A percentile compares a stretch with the other conserved stretches of the same genome.
phyloP scores from a whole-genome alignment of 495 filamentous ascomycete genomes.

The Lasiosphaeria miniovina region DNA sequence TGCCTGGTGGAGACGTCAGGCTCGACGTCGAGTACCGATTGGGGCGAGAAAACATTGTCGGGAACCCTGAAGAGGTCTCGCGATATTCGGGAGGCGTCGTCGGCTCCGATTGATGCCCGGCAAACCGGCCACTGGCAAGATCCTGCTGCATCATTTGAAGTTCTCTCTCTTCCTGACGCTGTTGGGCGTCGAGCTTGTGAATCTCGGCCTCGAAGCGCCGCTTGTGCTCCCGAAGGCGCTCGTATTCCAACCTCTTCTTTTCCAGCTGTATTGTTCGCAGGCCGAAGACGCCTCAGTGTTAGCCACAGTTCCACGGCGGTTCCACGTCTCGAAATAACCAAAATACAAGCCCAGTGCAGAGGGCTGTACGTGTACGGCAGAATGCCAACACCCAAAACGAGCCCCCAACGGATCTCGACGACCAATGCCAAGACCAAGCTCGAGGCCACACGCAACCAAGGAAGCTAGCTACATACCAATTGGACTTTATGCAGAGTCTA shows the following conservation, averaged over 20 bases:
- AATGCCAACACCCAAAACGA: background rate
- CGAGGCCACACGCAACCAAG: background rate
- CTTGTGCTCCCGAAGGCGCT: conserved; percentile 80
- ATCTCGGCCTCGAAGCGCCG: conserved; percentile 83
- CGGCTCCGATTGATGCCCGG: conserved; percentile 83
- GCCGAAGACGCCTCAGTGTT: conserved; percentile 13
- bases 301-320: conserved; percentile 6
- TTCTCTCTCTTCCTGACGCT: conserved; percentile 74
- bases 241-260: conserved; percentile 85
- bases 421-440: conserved; percentile 10
- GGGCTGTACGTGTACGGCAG: background rate
- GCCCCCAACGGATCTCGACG: background rate
- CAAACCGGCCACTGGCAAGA: conserved; percentile 45
- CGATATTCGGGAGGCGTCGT: conserved; percentile 95
- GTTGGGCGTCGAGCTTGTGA: conserved; percentile 77
- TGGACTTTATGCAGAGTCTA: conserved; percentile 58
- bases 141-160: conserved; percentile 78
- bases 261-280: conserved; percentile 62
- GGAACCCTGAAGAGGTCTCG: conserved; percentile 63
- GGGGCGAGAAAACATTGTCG: conserved; percentile 69
- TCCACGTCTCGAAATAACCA: background rate
- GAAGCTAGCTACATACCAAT: conserved; percentile 46
- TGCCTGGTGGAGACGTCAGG: conserved; percentile 72
- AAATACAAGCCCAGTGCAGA: background rate
- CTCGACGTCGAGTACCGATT: conserved; percentile 82